Evolutionary conservation across 2,329 filamentous ascomycete species (phyloP), one percentile per base, ranked within the genome.

Genomic region (Ascosphaera aggregata): DNA sequence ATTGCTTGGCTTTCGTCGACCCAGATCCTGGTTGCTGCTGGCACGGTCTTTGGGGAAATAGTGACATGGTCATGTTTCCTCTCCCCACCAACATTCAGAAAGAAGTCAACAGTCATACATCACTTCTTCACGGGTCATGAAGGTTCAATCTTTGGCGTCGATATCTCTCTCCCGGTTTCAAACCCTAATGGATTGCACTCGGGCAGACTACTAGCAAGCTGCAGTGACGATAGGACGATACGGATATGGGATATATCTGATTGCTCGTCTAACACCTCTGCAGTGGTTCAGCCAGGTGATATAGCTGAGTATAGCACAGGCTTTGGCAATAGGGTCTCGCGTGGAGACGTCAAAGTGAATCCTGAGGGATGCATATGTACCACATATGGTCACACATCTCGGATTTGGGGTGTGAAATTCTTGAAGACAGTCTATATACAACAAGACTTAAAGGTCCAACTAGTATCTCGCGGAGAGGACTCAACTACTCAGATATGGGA

Each of bases 11-110:
- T 73, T 5, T 64, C 66, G 4, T 40, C 55, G 4, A 61, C 63
- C 35, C 62, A 64, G 39, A 62, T 92, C 36, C 65, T 94, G 16
- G 69, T 94, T 38, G 81, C 82, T 4, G 80, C 80, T 2, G 89
- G 89, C 1, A 95, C 89, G 0, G 84, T 86, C 1, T 95, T 95
- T 56, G 89, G 89, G 2, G 85, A 95, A 54, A 79, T 98, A 24
- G 65, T 94, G 30, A 69, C 92, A 13, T 95, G 89, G 89, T 80
- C 75, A 45, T 84, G 72, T 47, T 41, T 37, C 7, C 22, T 44
- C 8, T 37, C 46, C 27, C 51, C 51, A 19, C 44, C 45, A 18
- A 53, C 58, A 11, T 57, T 54, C 3, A 15, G n/a, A 35, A 7
- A 5, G n/a, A 15, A 7, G n/a, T 16, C n/a, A 5, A 16, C 34